Conservation (phyloP, 129 eudicot genomes). For the Tagetes patula region DNA sequence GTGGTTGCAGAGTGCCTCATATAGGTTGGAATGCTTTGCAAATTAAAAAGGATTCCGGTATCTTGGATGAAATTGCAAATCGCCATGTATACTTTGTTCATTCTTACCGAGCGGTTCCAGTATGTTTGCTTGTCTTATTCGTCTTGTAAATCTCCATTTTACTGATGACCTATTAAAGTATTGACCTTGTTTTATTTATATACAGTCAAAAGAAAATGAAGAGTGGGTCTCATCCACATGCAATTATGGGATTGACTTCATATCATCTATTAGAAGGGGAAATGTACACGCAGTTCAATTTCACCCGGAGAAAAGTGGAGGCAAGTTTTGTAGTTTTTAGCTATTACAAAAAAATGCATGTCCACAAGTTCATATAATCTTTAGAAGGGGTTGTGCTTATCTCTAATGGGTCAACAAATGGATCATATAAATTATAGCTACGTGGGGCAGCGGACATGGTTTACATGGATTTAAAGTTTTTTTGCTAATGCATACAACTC, state of each 20-base stretch:
- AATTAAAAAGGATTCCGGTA: conserved; percentile 54
- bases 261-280: conserved; percentile 85
- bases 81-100: conserved; percentile 96
- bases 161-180: too few relatives aligned
- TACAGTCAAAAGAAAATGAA: conserved; percentile 73
- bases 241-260: conserved; percentile 74
- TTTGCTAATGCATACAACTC: too few relatives aligned
- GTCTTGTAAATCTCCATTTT: too few relatives aligned
- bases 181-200: background rate
- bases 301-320: conserved; percentile 99
- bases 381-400: too few relatives aligned
- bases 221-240: conserved; percentile 95
- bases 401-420: too few relatives aligned
- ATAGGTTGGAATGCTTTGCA: conserved; percentile 95
- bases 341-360: too few relatives aligned
- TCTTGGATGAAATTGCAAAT: conserved; percentile 72
- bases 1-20: conserved; percentile 87
- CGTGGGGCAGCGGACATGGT: too few relatives aligned
- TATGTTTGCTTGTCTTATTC: conserved; percentile 29
- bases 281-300: conserved; percentile 95
- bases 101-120: conserved; percentile 41
- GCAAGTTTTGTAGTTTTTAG: conserved; percentile 31
- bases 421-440: too few relatives aligned
- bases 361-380: too few relatives aligned
- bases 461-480: too few relatives aligned